Evolutionary conservation across 2,329 filamentous ascomycete species (phyloP).

Genomic region (Ophiostoma montium): DNA sequence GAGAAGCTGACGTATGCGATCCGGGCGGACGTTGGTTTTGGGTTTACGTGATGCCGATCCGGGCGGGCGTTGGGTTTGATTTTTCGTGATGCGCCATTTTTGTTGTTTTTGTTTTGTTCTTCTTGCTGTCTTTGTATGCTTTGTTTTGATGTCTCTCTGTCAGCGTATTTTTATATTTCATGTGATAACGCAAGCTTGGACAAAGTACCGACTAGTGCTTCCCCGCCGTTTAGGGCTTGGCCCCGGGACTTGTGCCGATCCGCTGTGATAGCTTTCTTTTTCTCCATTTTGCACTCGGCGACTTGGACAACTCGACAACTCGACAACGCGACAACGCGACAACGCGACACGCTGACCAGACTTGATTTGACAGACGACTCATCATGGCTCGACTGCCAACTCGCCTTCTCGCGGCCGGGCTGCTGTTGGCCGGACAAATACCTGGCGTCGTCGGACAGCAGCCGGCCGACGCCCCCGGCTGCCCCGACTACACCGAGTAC

Average conservation of each 20-base stretch:
- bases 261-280: background rate
- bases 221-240: background rate
- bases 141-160: background rate
- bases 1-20: constrained; percentile 83
- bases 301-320: too few species aligned
- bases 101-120: background rate
- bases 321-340: too few species aligned
- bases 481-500: constrained; percentile 18
- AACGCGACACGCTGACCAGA: too few species aligned
- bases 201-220: too few species aligned
- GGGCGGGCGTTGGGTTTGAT: background rate
- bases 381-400: too few species aligned
- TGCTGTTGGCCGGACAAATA: too few species aligned
- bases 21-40: constrained; percentile 82
- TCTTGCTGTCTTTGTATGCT: background rate
- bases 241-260: background rate
- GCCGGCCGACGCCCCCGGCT: background rate
- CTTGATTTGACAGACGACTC: too few species aligned
- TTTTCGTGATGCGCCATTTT: background rate
- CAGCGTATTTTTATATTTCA: background rate
- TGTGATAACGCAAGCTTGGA: too few species aligned
- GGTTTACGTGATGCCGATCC: constrained; percentile 53
- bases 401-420: too few species aligned
- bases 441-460: background rate
- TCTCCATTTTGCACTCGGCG: too few species aligned